Percentiles rank a stretch among this genome's conserved stretches.
phyloP scores from a whole-genome alignment of 305 asterid genomes.

The Euphrasia arctica region DNA sequence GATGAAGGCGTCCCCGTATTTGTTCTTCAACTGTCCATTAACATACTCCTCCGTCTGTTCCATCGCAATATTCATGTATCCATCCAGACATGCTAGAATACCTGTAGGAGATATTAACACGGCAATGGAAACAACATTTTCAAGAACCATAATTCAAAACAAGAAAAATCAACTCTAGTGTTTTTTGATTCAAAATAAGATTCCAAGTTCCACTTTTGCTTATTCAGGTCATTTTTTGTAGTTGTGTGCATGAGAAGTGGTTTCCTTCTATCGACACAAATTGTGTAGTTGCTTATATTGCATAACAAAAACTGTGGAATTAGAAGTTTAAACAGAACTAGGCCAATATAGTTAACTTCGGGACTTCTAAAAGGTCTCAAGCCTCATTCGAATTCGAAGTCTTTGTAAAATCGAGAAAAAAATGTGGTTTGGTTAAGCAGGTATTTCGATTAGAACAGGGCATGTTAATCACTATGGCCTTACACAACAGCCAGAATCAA shows the following conservation, averaged over 20 bases:
- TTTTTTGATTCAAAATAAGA: neutral
- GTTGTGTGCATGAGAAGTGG: neutral
- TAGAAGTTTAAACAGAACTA: neutral
- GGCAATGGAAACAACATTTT: neutral
- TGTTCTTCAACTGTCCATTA: conserved; percentile 92
- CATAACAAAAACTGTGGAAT: too few species aligned
- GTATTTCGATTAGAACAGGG: neutral
- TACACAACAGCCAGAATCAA: neutral
- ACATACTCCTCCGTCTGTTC: conserved; percentile 99
- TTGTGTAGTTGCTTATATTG: neutral
- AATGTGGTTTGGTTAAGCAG: neutral
- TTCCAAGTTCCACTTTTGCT: neutral
- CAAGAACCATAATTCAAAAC: neutral
- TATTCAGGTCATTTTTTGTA: neutral
- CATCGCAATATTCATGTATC: conserved; percentile 99
- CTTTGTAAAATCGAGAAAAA: neutral
- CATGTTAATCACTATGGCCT: neutral
- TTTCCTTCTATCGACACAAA: neutral
- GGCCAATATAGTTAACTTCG: neutral
- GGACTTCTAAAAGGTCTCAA: neutral
- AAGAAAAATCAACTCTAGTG: neutral
- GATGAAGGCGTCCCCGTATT: conserved; percentile 97
- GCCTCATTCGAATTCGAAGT: neutral
- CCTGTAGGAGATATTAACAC: conserved; percentile 35
- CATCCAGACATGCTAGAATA: conserved; percentile 95